Evolutionary conservation across 176 grass and related monocot genomes (phyloP), one percentile per base, ranked within the genome.

Genomic region (Pontederia paniculata): DNA sequence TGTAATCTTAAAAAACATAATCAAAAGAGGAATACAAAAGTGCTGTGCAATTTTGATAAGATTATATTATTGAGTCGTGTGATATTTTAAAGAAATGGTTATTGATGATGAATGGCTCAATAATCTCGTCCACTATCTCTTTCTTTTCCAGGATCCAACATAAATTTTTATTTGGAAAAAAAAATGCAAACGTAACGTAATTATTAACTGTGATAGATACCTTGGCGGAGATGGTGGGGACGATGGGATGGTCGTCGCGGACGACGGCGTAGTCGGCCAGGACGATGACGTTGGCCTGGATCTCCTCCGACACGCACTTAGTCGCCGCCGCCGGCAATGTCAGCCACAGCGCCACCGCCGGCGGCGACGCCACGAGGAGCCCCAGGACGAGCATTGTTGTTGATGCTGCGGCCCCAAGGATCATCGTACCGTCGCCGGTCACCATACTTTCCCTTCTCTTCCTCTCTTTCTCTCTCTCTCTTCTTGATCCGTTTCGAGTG

Each of bases 291-390:
- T 81, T 83, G 45, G 79, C 65, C 59, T 96, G 85, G 72, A 96
- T 89, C 69, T 96, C 85, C 74, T 96, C 91, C 12, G 86, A 89
- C 43, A 89, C 80, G 82, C 91, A 96, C 79, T 96, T 96, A 51
- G 90, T 81, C 42, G 79, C 85, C 42, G 73, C 54, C 60, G 60
- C 66, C 57, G 86, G 93, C 74, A 98, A 69, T 37, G 76, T 78
- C 15, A 98, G 68, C 86, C 83, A 88, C 69, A 98, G 70, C 23
- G 86, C 93, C 57, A 67, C 68, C 0, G 80, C 74, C 25, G 25
- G 59, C 9, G 44, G 57, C 31, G 28, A 17, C 48, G 65, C 41
- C 54, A 67, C 70, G 37, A 74, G 55, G 15, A 48, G 12, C 21
- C 28, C 43, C 43, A 63, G 60, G 44, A 42, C 19, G 19, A 23